Conservation (phyloP, 2,329 filamentous ascomycete genomes). For the Whalleya microplaca region DNA sequence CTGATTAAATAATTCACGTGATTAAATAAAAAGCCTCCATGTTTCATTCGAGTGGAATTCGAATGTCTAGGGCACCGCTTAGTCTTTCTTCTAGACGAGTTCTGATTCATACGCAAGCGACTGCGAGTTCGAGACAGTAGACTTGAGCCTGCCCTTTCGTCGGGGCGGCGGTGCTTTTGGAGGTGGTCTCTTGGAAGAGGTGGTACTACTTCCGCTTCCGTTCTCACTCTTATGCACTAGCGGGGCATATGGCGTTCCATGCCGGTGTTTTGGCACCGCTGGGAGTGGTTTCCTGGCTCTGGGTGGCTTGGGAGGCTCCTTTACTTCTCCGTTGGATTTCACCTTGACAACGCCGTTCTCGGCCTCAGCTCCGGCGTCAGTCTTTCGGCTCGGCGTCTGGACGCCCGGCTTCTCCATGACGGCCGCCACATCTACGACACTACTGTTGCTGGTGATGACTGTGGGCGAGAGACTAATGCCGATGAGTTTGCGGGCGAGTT, state of each 20-base stretch:
- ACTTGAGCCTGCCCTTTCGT: slow-evolving; percentile 47
- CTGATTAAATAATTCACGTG: no score
- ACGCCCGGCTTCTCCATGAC: slow-evolving; percentile 83
- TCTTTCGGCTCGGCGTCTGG: slow-evolving; percentile 73
- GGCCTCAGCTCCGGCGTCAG: slow-evolving; percentile 9
- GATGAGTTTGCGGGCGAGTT: slow-evolving; percentile 62
- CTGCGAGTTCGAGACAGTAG: slow-evolving; percentile 27
- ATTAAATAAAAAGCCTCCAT: no score
- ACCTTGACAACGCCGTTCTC: slow-evolving; percentile 4
- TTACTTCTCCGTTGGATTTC: slow-evolving; percentile 12
- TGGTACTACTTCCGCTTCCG: slow-evolving; percentile 17
- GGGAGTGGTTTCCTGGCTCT: slow-evolving; percentile 54
- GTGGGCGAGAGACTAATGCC: slow-evolving; percentile 71
- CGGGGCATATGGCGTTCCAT: slow-evolving; percentile 49
- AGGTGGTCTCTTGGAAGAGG: slow-evolving; percentile 35
- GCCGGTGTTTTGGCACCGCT: slow-evolving; percentile 59
- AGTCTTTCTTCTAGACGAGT: slow-evolving; percentile 10
- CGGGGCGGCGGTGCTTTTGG: slow-evolving; percentile 45
- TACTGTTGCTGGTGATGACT: slow-evolving; percentile 72
- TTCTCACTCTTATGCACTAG: neutral
- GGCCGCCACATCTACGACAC: slow-evolving; percentile 76
- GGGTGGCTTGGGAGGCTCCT: slow-evolving; percentile 23
- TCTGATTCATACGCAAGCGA: slow-evolving; percentile 25
- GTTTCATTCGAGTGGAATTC: no score
- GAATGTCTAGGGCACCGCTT: neutral